phyloP scores from a whole-genome alignment of 2,329 filamentous ascomycete genomes.

The Sporothrix curviconia region DNA sequence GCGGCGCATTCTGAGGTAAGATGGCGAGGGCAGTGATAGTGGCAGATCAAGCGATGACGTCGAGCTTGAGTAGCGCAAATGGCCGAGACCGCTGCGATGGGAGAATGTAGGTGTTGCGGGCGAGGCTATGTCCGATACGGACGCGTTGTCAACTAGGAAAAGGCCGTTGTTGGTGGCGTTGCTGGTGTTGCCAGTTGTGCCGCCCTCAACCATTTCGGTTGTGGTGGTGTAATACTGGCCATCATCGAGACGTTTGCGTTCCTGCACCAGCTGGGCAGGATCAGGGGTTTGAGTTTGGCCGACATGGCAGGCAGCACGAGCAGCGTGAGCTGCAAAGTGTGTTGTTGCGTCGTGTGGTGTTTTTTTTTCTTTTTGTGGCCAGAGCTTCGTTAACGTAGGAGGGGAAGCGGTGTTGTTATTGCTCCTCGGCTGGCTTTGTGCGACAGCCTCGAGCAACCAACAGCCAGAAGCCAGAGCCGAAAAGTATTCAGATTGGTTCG shows the following conservation, averaged over 20 bases:
- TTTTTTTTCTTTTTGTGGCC: neutral
- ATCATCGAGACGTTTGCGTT: constrained; percentile 27
- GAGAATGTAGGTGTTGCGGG: constrained; percentile 67
- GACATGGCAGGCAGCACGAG: constrained; percentile 31
- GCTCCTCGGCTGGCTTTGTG: too few species aligned
- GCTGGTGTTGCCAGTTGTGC: constrained; percentile 20
- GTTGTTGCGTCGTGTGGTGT: neutral
- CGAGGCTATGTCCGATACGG: constrained; percentile 58
- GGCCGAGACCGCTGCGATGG: constrained; percentile 37
- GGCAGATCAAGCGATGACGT: constrained; percentile 65
- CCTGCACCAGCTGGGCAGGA: constrained; percentile 49
- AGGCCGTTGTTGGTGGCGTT: constrained; percentile 28
- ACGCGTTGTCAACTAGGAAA: constrained; percentile 46
- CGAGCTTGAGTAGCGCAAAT: constrained; percentile 60
- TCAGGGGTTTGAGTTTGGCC: constrained; percentile 45
- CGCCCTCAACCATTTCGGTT: constrained; percentile 28
- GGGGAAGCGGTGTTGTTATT: neutral
- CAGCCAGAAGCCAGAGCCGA: too few species aligned
- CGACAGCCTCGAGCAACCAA: too few species aligned
- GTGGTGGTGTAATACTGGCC: neutral
- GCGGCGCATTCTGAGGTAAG: constrained; percentile 44
- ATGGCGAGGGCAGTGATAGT: constrained; percentile 30
- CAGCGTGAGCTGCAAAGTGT: neutral
- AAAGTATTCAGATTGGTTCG: too few species aligned
- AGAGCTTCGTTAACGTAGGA: neutral